Conservation (phyloP, 805 yeast species). For the Wickerhamiella dianesei region DNA sequence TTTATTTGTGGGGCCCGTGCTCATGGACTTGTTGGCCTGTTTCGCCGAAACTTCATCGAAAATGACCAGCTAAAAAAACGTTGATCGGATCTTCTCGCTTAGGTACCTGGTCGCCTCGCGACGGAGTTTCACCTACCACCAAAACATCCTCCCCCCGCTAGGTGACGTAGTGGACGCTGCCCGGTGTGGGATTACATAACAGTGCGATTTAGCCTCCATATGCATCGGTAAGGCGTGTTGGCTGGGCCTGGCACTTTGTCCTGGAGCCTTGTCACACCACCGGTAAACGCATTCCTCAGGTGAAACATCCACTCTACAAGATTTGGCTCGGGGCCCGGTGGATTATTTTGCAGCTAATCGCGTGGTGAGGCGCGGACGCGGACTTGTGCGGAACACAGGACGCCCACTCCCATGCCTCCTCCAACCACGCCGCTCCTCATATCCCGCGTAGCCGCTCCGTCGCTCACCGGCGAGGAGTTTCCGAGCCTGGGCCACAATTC, state of each 20-base stretch:
- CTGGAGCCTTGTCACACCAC: neutral
- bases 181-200: too few species aligned
- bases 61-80: too few species aligned
- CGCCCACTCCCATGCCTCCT: too few species aligned
- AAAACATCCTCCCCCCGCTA: too few species aligned
- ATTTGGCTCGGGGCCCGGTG: neutral
- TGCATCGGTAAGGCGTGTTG: neutral
- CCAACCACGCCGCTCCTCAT: conserved; percentile 9
- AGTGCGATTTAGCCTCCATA: neutral
- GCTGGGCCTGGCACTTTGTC: too few species aligned
- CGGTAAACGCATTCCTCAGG: neutral
- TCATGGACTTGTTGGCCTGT: too few species aligned
- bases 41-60: too few species aligned
- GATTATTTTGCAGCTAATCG: neutral
- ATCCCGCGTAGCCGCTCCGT: conserved; percentile 7
- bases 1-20: too few species aligned
- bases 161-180: too few species aligned
- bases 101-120: too few species aligned
- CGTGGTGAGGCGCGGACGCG: neutral
- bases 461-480: neutral
- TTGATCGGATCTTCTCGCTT: too few species aligned
- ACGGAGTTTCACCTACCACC: too few species aligned
- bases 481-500: neutral
- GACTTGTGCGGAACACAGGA: neutral
- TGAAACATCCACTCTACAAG: neutral